Evolutionary conservation across 1,284 basidiomycete genomes (phyloP), one percentile per base, ranked within the genome.

Genomic region (Cerioporus squamosus): DNA sequence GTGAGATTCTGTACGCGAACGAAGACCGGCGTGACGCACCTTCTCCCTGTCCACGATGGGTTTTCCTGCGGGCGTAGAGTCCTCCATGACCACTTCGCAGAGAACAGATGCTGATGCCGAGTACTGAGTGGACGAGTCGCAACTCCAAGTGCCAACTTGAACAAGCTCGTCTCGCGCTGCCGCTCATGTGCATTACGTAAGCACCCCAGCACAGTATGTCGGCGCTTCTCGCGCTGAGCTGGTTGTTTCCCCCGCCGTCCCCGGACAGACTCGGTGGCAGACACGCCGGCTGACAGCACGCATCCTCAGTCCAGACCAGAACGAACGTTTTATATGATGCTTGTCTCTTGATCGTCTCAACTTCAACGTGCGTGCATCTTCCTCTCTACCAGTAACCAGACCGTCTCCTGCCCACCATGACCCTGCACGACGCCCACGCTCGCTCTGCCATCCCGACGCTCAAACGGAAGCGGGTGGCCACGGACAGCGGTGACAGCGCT

Each of bases 21-120:
- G 3, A 17, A 29, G 22, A 15, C 24, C 7, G 18, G 2, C 9
- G 9, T 8, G 12, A 14, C 53, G 24, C 57, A 75, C 77, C 71
- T 78, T 78, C 63, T 77, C 75, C 39, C 77, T 68, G 59, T 77
- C 76, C 22, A 78, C 67, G 22, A 72, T 69, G 2, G 73, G 70
- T 55, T 66, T 66, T 22, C 71, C 68, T 6, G 72, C 59, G 1
- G 72, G 62, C 18, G 68, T 69, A 8, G 69, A 72, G 18, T 73
- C 68, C 53, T 72, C 59, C 62, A 64, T 64, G 20, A 12, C 38
- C 10, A 29, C 29, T 36, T 36, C 9, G 33, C 33, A 36, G 8
- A 10, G 8, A 36, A 36, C 3, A 36, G 33, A 7, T 24, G 29
- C 29, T 29, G 29, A 5, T 5, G 29, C 29, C 29, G 5, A 29